Base-by-base conservation (phyloP, 2,329 filamentous ascomycete genomes). In the Penicillium sp. region DNA sequence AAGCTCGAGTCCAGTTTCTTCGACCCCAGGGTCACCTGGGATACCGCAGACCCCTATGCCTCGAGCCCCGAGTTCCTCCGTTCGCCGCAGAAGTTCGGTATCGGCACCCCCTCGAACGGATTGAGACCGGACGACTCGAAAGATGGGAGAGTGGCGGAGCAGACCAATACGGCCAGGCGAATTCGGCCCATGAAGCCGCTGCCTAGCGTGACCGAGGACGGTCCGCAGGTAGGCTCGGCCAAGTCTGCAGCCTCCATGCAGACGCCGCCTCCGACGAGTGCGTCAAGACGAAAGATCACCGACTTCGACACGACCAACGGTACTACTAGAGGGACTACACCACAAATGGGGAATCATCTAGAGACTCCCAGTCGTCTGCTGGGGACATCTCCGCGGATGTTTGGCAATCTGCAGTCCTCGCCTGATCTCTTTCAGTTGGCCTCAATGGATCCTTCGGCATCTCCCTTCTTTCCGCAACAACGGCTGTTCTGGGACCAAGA, bases 191-290 rank as follows among this genome's bases (percentile, higher is more conserved):
- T 61, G 23, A 70, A 61, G 44, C 63, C 62, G 6, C 56, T 64
- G 47, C 58, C 56, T 33, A 45, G 50, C 35, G 33, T 57, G 46
- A 48, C 53, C 35, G 65, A 71, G 38, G 64, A 70, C 47, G 65
- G 62, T 8, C 62, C 66, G 18, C 63, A 62, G 13, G 61, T 67
- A 40, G 65, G 65, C 39, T 69, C 69, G 10, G 62, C 66, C 50
- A 72, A 69, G 46, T 74, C 71, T 7, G 72, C 72, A 25, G 71
- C 71, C 29, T 73, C 71, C 12, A 82, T 83, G 72, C 81, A 83
- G 66, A 84, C 81, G 10, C 81, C 81, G 29, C 81, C 81, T 42
- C 81, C 81, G 2, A 83, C 80, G 24, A 75, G 81, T 65, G 80
- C 79, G 15, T 78, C 75, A 5, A 74, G 76, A 60, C 75, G 78